phyloP scores from a whole-genome alignment of 768 basidiomycete genomes.

The Suillus lakei region DNA sequence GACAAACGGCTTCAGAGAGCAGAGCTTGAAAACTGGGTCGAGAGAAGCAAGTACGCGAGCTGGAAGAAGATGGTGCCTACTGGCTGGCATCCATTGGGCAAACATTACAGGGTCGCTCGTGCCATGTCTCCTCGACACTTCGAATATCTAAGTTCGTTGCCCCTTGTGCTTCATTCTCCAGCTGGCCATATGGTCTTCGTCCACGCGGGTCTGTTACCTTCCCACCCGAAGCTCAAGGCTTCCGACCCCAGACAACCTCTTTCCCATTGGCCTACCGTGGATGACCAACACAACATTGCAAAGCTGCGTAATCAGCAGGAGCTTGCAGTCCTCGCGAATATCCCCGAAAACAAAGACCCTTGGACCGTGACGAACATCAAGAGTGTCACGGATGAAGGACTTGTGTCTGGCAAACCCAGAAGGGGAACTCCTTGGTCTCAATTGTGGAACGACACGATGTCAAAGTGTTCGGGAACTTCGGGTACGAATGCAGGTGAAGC shows the following conservation, averaged over 20 bases:
- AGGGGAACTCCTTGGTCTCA: slow-evolving; percentile 78
- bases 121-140: slow-evolving; percentile 64
- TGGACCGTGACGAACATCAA: slow-evolving; percentile 64
- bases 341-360: slow-evolving; percentile 79
- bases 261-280: slow-evolving; percentile 55
- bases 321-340: slow-evolving; percentile 59
- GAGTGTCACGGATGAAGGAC: slow-evolving; percentile 45
- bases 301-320: slow-evolving; percentile 67
- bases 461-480: slow-evolving; percentile 56
- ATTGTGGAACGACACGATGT: slow-evolving; percentile 73
- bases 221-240: slow-evolving; percentile 61
- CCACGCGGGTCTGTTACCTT: slow-evolving; percentile 83
- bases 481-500: slow-evolving; percentile 43
- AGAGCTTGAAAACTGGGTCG: slow-evolving; percentile 43
- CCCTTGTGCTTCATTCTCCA: slow-evolving; percentile 76
- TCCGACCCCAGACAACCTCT: slow-evolving; percentile 70
- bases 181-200: slow-evolving; percentile 76
- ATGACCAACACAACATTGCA: slow-evolving; percentile 22
- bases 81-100: slow-evolving; percentile 75
- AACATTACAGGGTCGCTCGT: slow-evolving; percentile 79
- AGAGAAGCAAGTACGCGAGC: slow-evolving; percentile 33
- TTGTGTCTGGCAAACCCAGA: slow-evolving; percentile 32
- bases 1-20: slow-evolving; percentile 25
- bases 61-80: slow-evolving; percentile 62
- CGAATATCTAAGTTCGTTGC: slow-evolving; percentile 73